phyloP scores from a whole-genome alignment of 2,329 filamentous ascomycete genomes.

The Simplicillium sp. region DNA sequence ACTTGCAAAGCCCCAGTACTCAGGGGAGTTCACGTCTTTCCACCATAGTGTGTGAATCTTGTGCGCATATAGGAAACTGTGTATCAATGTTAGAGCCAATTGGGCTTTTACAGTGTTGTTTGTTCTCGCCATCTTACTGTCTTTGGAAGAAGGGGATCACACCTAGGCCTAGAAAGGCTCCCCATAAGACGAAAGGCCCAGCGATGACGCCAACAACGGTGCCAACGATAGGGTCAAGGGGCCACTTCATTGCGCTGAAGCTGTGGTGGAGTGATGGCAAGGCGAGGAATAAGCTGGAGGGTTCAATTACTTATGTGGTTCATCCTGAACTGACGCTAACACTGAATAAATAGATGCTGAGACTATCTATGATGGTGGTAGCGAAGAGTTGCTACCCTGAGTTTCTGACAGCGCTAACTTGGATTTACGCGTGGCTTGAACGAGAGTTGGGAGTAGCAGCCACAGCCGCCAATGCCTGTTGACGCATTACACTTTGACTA shows the following conservation, averaged over 20 bases:
- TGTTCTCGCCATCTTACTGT: constrained; percentile 50
- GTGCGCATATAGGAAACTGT: constrained; percentile 74
- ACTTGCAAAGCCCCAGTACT: constrained; percentile 83
- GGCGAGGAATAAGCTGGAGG: too few species aligned
- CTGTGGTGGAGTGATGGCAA: neutral
- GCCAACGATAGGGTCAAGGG: constrained; percentile 11
- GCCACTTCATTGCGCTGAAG: neutral
- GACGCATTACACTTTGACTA: too few species aligned
- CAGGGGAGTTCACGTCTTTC: constrained; percentile 65
- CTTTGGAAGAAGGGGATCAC: constrained; percentile 66
- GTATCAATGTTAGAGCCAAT: neutral
- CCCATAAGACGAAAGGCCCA: constrained; percentile 54
- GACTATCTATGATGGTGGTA: too few species aligned
- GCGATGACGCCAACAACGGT: constrained; percentile 41
- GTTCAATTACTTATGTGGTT: too few species aligned
- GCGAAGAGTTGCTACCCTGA: too few species aligned
- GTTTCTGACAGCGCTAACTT: too few species aligned
- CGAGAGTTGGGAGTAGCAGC: too few species aligned
- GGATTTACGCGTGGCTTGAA: too few species aligned
- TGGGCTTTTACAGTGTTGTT: neutral
- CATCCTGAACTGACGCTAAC: too few species aligned
- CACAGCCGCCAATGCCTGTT: too few species aligned
- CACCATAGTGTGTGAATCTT: constrained; percentile 64
- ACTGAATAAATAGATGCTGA: too few species aligned
- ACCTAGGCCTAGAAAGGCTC: constrained; percentile 53